These are phyloP conservation scores for Taphrina populina DNA, from an alignment of 1,139 yeast species.

Conservation along the genomic window DNA sequence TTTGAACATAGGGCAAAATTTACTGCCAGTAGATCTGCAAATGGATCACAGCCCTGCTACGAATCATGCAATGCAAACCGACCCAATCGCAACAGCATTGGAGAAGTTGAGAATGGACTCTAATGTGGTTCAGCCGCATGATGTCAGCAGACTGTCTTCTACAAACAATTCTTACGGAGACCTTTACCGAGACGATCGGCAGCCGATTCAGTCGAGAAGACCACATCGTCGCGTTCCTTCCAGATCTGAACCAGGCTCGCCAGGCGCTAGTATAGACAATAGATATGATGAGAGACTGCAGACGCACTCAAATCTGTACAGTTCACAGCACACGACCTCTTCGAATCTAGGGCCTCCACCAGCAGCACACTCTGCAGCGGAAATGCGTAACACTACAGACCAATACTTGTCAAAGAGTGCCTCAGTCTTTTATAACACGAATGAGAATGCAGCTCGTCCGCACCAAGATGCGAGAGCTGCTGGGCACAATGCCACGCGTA, in stretches of 20 bases:
- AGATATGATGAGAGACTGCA: no score
- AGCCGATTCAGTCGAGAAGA: neutral
- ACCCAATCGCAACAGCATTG: conserved; percentile 58
- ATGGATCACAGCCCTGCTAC: neutral
- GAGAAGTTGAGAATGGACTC: conserved; percentile 56
- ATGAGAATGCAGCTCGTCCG: no score
- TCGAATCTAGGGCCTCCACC: conserved; percentile 36
- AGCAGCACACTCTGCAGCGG: conserved; percentile 45
- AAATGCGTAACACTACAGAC: conserved; percentile 44
- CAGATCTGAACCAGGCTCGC: conserved; percentile 21
- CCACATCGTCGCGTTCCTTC: conserved; percentile 14
- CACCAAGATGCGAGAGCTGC: conserved; percentile 11
- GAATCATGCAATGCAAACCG: conserved; percentile 41
- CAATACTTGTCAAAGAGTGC: no score
- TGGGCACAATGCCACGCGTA: neutral
- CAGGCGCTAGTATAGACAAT: conserved; percentile 10
- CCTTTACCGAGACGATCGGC: neutral
- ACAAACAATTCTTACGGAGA: neutral
- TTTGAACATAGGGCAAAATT: neutral
- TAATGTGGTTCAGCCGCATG: conserved; percentile 12
- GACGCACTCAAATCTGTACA: neutral
- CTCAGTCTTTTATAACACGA: no score
- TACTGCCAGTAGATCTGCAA: neutral
- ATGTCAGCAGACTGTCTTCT: no score
- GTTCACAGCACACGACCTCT: neutral